Percentiles rank a stretch among this genome's conserved stretches.
Evolutionary conservation across 2,329 filamentous ascomycete genomes (phyloP).

Genomic region (Lecanicillium sp.): DNA sequence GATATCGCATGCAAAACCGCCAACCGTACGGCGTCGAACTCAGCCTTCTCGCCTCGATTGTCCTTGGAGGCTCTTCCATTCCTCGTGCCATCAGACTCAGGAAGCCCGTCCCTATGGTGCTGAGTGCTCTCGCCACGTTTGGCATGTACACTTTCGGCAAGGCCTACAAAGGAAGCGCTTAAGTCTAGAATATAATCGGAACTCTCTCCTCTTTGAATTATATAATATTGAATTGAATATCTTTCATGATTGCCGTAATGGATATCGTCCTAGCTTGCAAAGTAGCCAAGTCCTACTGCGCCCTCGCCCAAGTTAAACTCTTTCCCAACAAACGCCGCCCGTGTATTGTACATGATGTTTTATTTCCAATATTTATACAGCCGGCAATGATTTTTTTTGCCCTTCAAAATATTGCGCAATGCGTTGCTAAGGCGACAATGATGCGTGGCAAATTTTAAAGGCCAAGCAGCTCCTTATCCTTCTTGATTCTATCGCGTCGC

Average conservation of each 20-base stretch:
- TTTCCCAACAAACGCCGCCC: constrained; percentile 3
- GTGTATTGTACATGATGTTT: constrained; percentile 4
- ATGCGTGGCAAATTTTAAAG: constrained; percentile 23
- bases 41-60: constrained; percentile 76
- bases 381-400: too few species aligned
- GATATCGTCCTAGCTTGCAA: background rate
- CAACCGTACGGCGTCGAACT: constrained; percentile 80
- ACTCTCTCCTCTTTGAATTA: too few species aligned
- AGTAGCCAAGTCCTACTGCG: too few species aligned
- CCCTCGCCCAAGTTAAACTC: too few species aligned
- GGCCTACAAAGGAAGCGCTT: constrained; percentile 44
- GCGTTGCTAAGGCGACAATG: too few species aligned
- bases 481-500: constrained; percentile 66
- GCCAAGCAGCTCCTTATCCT: constrained; percentile 51
- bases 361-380: too few species aligned
- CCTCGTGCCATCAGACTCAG: constrained; percentile 74
- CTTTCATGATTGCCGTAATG: background rate
- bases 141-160: constrained; percentile 74
- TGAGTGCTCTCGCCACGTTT: constrained; percentile 72
- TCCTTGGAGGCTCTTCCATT: constrained; percentile 76
- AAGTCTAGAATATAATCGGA: constrained; percentile 7
- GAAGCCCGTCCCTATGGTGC: constrained; percentile 75
- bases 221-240: background rate
- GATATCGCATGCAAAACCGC: constrained; percentile 66
- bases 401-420: too few species aligned